Conservation (phyloP, 2,329 filamentous ascomycete genomes). For the Didymella lethalis region DNA sequence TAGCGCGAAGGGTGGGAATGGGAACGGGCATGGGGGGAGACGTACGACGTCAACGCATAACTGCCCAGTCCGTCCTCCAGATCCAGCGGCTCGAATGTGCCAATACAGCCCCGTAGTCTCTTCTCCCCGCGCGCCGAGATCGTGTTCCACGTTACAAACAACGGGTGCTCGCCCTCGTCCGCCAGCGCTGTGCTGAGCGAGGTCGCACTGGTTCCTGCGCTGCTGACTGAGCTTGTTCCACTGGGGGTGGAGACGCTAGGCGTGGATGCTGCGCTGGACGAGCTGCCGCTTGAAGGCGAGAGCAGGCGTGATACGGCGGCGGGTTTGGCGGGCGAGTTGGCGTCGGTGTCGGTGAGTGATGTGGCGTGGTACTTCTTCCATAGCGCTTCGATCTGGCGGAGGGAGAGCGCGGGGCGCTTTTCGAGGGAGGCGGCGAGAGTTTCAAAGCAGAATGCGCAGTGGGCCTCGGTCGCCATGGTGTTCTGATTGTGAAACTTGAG, state of each 20-base stretch:
- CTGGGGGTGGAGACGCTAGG: slow-evolving; percentile 57
- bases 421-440: slow-evolving; percentile 78
- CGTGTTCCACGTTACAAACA: slow-evolving; percentile 96
- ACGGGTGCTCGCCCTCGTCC: slow-evolving; percentile 62
- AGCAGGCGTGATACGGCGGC: slow-evolving; percentile 57
- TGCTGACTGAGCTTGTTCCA: slow-evolving; percentile 53
- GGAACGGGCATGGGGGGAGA: background rate
- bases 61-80: slow-evolving; percentile 75
- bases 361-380: slow-evolving; percentile 64
- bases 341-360: slow-evolving; percentile 28
- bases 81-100: slow-evolving; percentile 83
- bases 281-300: slow-evolving; percentile 52
- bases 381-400: slow-evolving; percentile 73
- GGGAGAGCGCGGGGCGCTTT: slow-evolving; percentile 69
- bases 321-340: slow-evolving; percentile 36
- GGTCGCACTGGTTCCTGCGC: slow-evolving; percentile 53
- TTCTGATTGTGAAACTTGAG: background rate
- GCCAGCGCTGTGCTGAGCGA: slow-evolving; percentile 43
- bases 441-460: slow-evolving; percentile 96
- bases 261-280: slow-evolving; percentile 59
- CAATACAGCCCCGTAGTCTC: slow-evolving; percentile 89
- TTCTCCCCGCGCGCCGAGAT: slow-evolving; percentile 66
- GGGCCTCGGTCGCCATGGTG: slow-evolving; percentile 80
- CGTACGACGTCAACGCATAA: slow-evolving; percentile 81
- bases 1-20: background rate